Evolutionary conservation across 306 rosid genomes (phyloP), one percentile per base, ranked within the genome.

Genomic region (Lathyrus sativus): DNA sequence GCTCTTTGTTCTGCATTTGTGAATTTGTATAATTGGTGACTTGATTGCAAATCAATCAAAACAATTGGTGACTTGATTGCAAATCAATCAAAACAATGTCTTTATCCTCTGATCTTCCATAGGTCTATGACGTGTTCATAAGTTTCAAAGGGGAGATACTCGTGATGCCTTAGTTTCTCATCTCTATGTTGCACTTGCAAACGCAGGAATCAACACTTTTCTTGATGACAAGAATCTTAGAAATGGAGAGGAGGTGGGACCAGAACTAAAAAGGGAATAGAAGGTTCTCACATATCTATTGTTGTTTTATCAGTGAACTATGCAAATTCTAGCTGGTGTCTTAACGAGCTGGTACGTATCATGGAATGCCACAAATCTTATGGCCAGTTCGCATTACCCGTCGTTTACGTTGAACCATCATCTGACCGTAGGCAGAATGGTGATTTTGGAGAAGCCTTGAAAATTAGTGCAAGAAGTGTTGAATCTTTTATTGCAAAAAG

Each of bases 301-400:
- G 33, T 74, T 45, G 53, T 74, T 56, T 17, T 74, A 38, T 74
- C 79, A 1, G 0, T 0, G 7, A 46, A 0, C 1, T 74, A 74
- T 3, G n/a, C 53, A 0, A 2, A 1, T 3, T 79, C 79, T 3
- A 17, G 10, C 3, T 79, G 79, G 76, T 79, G 83, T 69, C 76
- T 79, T 0, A 0, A 12, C 4, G 73, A 79, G 0, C 73, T 69
- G 7, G 45, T 0, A 1, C 15, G 56, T 10, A 62, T 68, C 22
- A 28, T 74, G 5, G 14, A 56, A 9, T 69, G 73, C 22, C 44
- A 0, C 2, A 7, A 5, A 69, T 4, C 2, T 6, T 0, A 0
- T 31, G 59, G 13, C 2, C 76, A 48, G 3, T 0, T 38, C 0
- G 70, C 69, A 55, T 0, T 74, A 0, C 73, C 75, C 0, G 3